Conservation (phyloP, 1,284 basidiomycete species). For the Volvariella volvacea region DNA sequence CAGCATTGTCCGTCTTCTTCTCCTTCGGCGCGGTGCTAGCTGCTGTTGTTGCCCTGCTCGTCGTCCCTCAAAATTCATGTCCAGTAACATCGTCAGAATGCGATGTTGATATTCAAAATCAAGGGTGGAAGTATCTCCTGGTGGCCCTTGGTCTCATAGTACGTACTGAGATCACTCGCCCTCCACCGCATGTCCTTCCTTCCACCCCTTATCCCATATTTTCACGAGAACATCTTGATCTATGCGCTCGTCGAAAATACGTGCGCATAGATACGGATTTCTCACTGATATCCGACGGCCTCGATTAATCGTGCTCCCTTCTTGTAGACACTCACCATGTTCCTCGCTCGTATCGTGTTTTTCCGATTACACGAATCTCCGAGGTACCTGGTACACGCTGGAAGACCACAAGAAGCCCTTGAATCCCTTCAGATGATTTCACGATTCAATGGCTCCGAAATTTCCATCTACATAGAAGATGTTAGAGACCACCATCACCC, state of each 20-base stretch:
- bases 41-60: conserved; percentile 69
- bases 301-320: background rate
- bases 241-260: background rate
- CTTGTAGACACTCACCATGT: conserved; percentile 78
- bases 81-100: conserved; percentile 40
- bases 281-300: conserved; percentile 1
- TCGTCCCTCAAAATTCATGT: conserved; percentile 79
- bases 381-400: conserved; percentile 82
- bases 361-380: conserved; percentile 93
- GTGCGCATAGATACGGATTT: background rate
- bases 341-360: conserved; percentile 79
- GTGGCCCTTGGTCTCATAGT: conserved; percentile 57
- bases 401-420: conserved; percentile 76
- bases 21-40: conserved; percentile 85
- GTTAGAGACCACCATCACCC: conserved; percentile 51
- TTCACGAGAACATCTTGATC: background rate
- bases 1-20: conserved; percentile 94
- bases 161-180: conserved; percentile 13
- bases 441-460: conserved; percentile 71
- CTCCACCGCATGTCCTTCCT: conserved; percentile 6
- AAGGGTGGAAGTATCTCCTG: conserved; percentile 85
- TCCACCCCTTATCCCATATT: conserved; percentile 1
- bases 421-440: conserved; percentile 79
- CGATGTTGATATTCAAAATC: conserved; percentile 63
- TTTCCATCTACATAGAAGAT: conserved; percentile 64